These are phyloP conservation scores for Plantago ovata DNA, from an alignment of 257 asterid species.

Conservation along the genomic window DNA sequence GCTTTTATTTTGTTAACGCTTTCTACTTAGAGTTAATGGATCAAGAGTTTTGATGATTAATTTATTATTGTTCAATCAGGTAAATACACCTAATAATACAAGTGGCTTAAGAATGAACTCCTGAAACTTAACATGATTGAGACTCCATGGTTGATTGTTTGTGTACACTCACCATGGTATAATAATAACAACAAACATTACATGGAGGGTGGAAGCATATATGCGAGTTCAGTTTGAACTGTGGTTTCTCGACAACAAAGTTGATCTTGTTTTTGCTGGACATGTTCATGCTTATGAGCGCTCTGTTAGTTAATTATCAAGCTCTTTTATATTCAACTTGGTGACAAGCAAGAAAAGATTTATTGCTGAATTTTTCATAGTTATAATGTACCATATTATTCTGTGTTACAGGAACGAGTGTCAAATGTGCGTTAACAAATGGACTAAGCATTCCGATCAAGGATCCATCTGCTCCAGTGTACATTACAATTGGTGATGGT, in stretches of 20 bases:
- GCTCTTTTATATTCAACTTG: background rate
- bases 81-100: slow-evolving; percentile 43
- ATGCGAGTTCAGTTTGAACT: slow-evolving; percentile 49
- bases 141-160: too few species aligned
- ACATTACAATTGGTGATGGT: slow-evolving; percentile 53
- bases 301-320: slow-evolving; percentile 20
- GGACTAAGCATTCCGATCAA: slow-evolving; percentile 34
- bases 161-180: too few species aligned
- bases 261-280: too few species aligned
- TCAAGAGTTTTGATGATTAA: background rate
- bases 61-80: slow-evolving; percentile 18
- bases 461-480: slow-evolving; percentile 45
- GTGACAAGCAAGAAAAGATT: too few species aligned
- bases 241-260: slow-evolving; percentile 48
- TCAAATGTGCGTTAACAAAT: slow-evolving; percentile 41
- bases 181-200: slow-evolving; percentile 42
- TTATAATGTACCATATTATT: background rate
- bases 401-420: slow-evolving; percentile 21
- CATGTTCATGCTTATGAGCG: too few species aligned
- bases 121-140: slow-evolving; percentile 36
- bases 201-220: slow-evolving; percentile 57
- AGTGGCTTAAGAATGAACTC: slow-evolving; percentile 39
- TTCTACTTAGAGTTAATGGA: background rate
- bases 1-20: background rate
- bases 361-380: too few species aligned